A percentile compares a stretch with the other conserved stretches of the same genome.
Evolutionary conservation across 371 early-diverging fungal species (phyloP).

Genomic region (Mortierella sp.): DNA sequence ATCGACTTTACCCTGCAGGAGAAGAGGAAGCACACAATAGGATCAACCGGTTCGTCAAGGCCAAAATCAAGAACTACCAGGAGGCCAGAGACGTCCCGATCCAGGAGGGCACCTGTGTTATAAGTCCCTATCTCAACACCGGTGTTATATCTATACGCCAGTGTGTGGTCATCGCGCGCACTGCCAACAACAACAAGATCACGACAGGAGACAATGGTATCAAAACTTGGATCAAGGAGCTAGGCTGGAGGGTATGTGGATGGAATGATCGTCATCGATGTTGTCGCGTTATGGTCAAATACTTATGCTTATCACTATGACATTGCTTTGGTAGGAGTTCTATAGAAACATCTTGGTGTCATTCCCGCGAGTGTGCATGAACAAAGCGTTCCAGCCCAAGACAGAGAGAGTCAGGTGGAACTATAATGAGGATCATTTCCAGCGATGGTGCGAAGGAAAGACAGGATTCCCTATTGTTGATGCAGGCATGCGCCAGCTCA

Average conservation of each 20-base stretch:
- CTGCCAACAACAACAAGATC: slow-evolving; percentile 56
- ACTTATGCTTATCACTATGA: no score
- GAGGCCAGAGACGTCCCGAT: slow-evolving; percentile 34
- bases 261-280: not conserved
- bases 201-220: slow-evolving; percentile 58
- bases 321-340: slow-evolving; percentile 57
- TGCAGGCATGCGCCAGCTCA: slow-evolving; percentile 71
- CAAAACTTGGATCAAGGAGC: slow-evolving; percentile 58
- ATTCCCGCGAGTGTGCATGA: slow-evolving; percentile 70
- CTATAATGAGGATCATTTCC: slow-evolving; percentile 48
- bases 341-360: slow-evolving; percentile 66
- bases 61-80: slow-evolving; percentile 36
- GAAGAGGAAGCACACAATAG: slow-evolving; percentile 46
- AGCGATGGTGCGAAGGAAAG: slow-evolving; percentile 68
- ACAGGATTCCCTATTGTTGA: slow-evolving; percentile 81
- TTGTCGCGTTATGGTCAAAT: not conserved
- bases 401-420: slow-evolving; percentile 57
- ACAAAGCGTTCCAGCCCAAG: slow-evolving; percentile 65
- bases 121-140: slow-evolving; percentile 52
- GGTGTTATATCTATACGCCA: slow-evolving; percentile 63
- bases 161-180: slow-evolving; percentile 57
- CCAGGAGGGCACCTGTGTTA: slow-evolving; percentile 35
- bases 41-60: slow-evolving; percentile 32
- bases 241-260: slow-evolving; percentile 62
- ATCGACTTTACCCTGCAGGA: slow-evolving; percentile 53